Percentiles rank a stretch among this genome's conserved stretches.
Conservation (phyloP, 768 basidiomycete genomes). For the Piloderma croceum region DNA sequence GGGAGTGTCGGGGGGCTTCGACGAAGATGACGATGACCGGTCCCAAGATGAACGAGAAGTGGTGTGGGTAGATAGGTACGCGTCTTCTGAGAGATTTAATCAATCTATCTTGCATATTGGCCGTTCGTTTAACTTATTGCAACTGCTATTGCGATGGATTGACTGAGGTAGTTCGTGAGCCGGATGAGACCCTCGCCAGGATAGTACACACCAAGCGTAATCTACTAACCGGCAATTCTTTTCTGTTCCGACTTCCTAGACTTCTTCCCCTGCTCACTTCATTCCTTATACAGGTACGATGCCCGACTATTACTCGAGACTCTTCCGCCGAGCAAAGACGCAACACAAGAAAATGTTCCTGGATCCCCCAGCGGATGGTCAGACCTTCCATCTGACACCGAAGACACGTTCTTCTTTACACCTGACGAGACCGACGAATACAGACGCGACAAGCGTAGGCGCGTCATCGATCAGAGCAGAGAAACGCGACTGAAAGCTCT, state of each 20-base stretch:
- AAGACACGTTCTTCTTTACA: conserved; percentile 80
- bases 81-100: conserved; percentile 17
- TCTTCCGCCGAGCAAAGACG: conserved; percentile 16
- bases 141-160: no score
- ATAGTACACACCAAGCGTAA: no score
- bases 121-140: no score
- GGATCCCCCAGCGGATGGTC: conserved; percentile 68
- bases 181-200: no score
- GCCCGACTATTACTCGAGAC: conserved; percentile 67
- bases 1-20: conserved; percentile 1
- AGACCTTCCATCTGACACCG: conserved; percentile 77
- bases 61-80: conserved; percentile 85
- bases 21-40: conserved; percentile 8
- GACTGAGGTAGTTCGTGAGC: no score
- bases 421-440: conserved; percentile 63
- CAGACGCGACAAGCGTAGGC: conserved; percentile 60
- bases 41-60: conserved; percentile 16
- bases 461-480: conserved; percentile 50
- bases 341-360: conserved; percentile 12
- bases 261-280: conserved; percentile 1
- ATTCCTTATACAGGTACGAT: conserved; percentile 56
- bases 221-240: conserved; percentile 17
- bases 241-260: no score
- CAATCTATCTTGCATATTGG: not conserved
- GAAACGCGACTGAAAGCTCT: conserved; percentile 65